A percentile compares a stretch with the other conserved stretches of the same genome.
Evolutionary conservation across 2,329 filamentous ascomycete genomes (phyloP).

Genomic region (Neopestalotiopsis clavispora): DNA sequence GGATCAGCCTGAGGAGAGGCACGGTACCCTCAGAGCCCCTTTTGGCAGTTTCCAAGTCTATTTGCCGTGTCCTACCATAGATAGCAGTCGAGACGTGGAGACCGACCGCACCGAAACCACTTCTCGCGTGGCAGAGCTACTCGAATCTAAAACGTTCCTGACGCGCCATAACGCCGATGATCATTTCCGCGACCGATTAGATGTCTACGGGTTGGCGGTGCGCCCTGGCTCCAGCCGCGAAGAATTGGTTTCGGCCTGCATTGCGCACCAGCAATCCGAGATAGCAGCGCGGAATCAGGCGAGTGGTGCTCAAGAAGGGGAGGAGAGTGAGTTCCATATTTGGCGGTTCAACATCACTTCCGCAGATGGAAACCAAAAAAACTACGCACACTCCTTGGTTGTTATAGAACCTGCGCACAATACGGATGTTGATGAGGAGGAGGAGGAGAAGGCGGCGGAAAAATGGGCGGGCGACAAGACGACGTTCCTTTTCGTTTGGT

Average conservation of each 20-base stretch:
- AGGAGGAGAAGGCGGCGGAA: not conserved
- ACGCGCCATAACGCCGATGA: not conserved
- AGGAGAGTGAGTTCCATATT: slow-evolving; percentile 3
- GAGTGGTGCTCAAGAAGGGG: not conserved
- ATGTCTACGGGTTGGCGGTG: slow-evolving; percentile 5
- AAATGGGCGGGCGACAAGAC: slow-evolving; percentile 11
- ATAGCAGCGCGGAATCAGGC: slow-evolving; percentile 8
- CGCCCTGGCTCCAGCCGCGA: slow-evolving; percentile 6
- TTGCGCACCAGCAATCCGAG: slow-evolving; percentile 10
- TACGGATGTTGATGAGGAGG: slow-evolving; percentile 4
- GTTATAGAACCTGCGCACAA: slow-evolving; percentile 1
- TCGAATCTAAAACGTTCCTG: slow-evolving; percentile 5
- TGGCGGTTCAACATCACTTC: not conserved
- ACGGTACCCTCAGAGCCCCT: not conserved
- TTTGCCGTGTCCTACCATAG: slow-evolving; percentile 4
- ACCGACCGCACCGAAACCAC: not conserved
- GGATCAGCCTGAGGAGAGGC: slow-evolving; percentile 4
- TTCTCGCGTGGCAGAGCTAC: slow-evolving; percentile 9
- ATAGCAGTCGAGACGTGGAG: not conserved
- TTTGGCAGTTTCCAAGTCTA: slow-evolving; percentile 10
- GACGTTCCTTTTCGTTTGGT: slow-evolving; percentile 8
- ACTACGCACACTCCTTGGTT: slow-evolving; percentile 8
- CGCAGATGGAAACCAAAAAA: not conserved
- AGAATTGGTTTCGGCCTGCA: slow-evolving; percentile 6
- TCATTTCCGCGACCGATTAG: not conserved